Evolutionary conservation across 2,329 filamentous ascomycete genomes (phyloP).

Genomic region (Aspergillus tanneri): DNA sequence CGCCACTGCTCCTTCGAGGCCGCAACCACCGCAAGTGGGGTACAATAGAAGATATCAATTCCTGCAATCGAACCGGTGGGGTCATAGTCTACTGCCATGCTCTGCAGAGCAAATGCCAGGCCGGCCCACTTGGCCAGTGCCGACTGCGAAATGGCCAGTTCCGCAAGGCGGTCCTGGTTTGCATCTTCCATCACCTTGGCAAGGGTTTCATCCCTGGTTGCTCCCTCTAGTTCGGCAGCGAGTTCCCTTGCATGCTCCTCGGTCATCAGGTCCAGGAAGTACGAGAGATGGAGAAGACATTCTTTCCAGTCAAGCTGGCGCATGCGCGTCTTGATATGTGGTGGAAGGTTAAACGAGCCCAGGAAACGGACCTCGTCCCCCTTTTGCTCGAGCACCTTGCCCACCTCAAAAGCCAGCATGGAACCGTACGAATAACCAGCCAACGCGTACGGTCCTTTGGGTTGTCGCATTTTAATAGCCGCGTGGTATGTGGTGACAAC

Average conservation of each 20-base stretch:
- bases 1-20: constrained; percentile 11
- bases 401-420: constrained; percentile 53
- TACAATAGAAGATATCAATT: constrained; percentile 47
- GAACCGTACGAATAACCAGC: constrained; percentile 54
- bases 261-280: constrained; percentile 45
- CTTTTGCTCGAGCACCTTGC: constrained; percentile 45
- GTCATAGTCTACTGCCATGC: constrained; percentile 46
- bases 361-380: constrained; percentile 46
- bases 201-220: constrained; percentile 16
- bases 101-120: constrained; percentile 31
- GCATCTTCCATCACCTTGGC: constrained; percentile 11
- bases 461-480: constrained; percentile 46
- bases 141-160: constrained; percentile 30
- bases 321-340: constrained; percentile 50
- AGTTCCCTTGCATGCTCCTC: constrained; percentile 23
- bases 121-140: constrained; percentile 8
- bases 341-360: constrained; percentile 51
- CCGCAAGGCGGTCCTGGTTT: constrained; percentile 10
- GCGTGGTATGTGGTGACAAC: constrained; percentile 41
- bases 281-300: constrained; percentile 43
- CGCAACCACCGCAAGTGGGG: constrained; percentile 35
- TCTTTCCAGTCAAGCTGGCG: constrained; percentile 41
- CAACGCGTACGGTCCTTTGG: constrained; percentile 52
- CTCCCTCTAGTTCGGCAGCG: not conserved
- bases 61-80: constrained; percentile 35